Evolutionary conservation across 1,139 yeast genomes (phyloP), one percentile per base, ranked within the genome.

Genomic region (Kodamaea sp.): DNA sequence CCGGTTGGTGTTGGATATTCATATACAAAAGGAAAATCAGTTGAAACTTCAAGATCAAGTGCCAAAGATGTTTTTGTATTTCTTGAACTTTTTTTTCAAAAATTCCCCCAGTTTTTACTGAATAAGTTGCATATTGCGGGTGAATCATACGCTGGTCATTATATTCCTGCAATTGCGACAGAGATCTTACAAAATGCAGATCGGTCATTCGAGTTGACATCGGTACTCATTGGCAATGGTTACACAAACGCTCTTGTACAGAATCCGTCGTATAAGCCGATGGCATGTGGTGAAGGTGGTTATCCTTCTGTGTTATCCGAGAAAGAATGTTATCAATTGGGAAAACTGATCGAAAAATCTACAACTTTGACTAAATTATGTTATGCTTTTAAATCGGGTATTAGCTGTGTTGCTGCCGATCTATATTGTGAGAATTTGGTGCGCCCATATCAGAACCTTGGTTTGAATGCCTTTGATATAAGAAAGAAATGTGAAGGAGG

Each of bases 81-180:
- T 56, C 68, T 86, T 54, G 84, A 81, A 55, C 70, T 86, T 45
- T 84, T 86, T 62, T 85, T 81, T 64, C 78, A 81, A 53, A 80
- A 81, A 52, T 84, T 84, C 67, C 83, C 85, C 10, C 70, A 81
- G 45, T 81, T 79, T 53, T 47, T 62, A 31, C 49, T 60, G 9
- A 72, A 75, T 46, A 71, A 71, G 28, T 84, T 86, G 74, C 94
- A 85, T 59, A 81, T 86, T 58, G 80, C 94, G 39, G 95, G 95
- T 42, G 95, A 86, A 62, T 82, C 90, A 9, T 86, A 85, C 54
- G 95, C 88, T 27, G 95, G 95, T 32, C 94, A 85, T 60, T 86
- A 86, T 58, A 79, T 86, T 47, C 95, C 95, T 24, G 78, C 73
- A 24, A 80, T 86, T 60, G 92, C 92, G 12, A 65, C 75, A 35